Percentiles rank a stretch among this genome's conserved stretches.
phyloP scores from a whole-genome alignment of 2,329 filamentous ascomycete species.

The Exophiala lecanii-corni region DNA sequence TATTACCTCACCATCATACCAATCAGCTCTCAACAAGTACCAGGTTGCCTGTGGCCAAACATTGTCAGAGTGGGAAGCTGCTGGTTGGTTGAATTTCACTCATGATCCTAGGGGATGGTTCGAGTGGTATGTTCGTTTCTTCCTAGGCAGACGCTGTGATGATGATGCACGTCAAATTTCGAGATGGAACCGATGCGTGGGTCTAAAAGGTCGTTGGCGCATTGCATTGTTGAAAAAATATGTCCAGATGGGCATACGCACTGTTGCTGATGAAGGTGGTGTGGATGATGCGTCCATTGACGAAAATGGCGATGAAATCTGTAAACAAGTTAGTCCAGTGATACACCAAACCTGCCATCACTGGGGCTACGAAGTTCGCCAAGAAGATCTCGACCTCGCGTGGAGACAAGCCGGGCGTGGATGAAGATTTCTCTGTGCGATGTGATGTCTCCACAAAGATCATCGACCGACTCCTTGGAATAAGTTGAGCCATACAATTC shows the following conservation, averaged over 20 bases:
- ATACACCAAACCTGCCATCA: conserved; percentile 56
- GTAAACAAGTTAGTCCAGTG: conserved; percentile 48
- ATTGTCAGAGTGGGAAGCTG: conserved; percentile 53
- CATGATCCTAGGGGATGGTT: conserved; percentile 54
- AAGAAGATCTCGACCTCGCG: conserved; percentile 46
- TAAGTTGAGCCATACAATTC: too few relatives aligned
- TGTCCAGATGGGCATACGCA: conserved; percentile 42
- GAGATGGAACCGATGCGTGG: conserved; percentile 51
- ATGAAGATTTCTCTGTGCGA: too few relatives aligned
- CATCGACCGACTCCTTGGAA: conserved; percentile 2
- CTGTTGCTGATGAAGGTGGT: conserved; percentile 37
- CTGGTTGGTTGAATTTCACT: conserved; percentile 52
- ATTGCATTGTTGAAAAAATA: conserved; percentile 51
- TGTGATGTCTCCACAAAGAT: too few relatives aligned
- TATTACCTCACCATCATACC: conserved; percentile 40
- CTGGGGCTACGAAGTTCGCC: conserved; percentile 51
- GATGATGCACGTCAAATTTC: conserved; percentile 51
- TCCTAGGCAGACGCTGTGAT: conserved; percentile 46
- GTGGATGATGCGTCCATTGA: conserved; percentile 12
- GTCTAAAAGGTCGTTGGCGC: conserved; percentile 47
- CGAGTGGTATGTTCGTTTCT: conserved; percentile 55
- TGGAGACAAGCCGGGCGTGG: conserved; percentile 32
- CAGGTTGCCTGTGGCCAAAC: conserved; percentile 50
- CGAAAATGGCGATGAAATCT: conserved; percentile 2
- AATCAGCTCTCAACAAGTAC: conserved; percentile 50